Base-by-base conservation (phyloP, 202 grass and related monocot genomes). In the Carex arenaria region DNA sequence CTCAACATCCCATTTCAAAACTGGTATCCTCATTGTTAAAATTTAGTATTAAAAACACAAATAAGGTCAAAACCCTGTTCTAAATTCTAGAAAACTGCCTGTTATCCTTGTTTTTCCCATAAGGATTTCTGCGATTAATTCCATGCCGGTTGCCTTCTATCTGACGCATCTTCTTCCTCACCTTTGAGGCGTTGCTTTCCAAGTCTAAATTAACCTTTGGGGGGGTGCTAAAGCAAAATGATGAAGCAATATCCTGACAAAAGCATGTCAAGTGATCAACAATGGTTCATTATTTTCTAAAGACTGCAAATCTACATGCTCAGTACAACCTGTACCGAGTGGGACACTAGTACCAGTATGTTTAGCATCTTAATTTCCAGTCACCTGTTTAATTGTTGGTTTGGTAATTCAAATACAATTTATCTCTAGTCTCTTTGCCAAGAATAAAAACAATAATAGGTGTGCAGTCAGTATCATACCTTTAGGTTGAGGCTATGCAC, bases 401-500 rank as follows among this genome's bases (percentile, higher is more conserved):
- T 38, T 67, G 7, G 32, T 38, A 6, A 67, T 40, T 40, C 14
- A 67, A 40, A 18, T 42, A 38, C 1, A 0, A 36, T n/a, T 42
- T 13, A 65, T 32, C 26, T 65, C 60, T 22, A 30, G 23, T 64
- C 23, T 59, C 14, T 40, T 59, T 86, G 61, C 65, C 12, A 1
- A 83, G 78, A 28, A 67, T 18, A 78, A 45, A 15, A 82, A 79
- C 9, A 10, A 42, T 12, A 49, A 19, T 7, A 59, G 5, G 52
- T 38, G 15, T 36, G 15, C 73, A 60, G 73, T n/a, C 31, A 67
- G 31, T 82, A 85, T 36, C 17, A 31, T 91, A 98, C 95, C 95
- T 95, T 93, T 53, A 98, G 83, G 77, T 98, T 85, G 5, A 95
- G 92, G 47, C 91, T 89, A 72, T 98, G 95, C 73, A 95, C 93